Evolutionary conservation across 2,329 filamentous ascomycete species (phyloP).

Genomic region (Aspergillus luchuensis): DNA sequence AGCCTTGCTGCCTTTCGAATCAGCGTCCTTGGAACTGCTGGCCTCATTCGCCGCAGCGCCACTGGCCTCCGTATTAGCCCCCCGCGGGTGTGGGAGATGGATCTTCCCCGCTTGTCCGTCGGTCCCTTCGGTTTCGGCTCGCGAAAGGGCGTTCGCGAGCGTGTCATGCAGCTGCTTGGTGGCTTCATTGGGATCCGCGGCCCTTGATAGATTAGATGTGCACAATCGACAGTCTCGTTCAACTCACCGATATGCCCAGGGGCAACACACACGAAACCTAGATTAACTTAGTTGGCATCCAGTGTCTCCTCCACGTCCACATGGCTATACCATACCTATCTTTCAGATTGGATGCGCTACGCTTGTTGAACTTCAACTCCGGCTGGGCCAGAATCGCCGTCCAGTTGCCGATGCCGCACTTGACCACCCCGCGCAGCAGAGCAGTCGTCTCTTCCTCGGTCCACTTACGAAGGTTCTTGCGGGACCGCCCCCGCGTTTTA

Average conservation of each 20-base stretch:
- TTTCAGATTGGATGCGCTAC: conserved; percentile 65
- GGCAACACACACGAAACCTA: conserved; percentile 58
- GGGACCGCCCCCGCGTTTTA: conserved; percentile 42
- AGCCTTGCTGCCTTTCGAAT: conserved; percentile 14
- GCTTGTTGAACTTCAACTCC: conserved; percentile 59
- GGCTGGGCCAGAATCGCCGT: conserved; percentile 61
- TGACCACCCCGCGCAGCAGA: conserved; percentile 60
- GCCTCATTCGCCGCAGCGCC: conserved; percentile 21
- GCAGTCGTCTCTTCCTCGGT: conserved; percentile 63
- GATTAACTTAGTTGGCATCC: conserved; percentile 7
- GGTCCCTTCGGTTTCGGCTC: conserved; percentile 32
- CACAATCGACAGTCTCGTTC: not conserved
- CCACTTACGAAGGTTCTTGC: conserved; percentile 58
- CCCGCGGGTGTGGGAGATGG: conserved; percentile 27
- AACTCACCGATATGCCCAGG: conserved; percentile 47
- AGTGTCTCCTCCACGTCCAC: not conserved
- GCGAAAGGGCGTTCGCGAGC: conserved; percentile 36
- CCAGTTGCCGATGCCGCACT: conserved; percentile 66
- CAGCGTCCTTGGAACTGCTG: conserved; percentile 21
- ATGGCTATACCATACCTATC: conserved; percentile 49
- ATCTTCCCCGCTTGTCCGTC: conserved; percentile 27
- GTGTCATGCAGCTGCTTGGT: conserved; percentile 40
- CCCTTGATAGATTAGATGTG: conserved; percentile 19
- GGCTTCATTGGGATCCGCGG: conserved; percentile 41
- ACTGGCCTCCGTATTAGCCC: conserved; percentile 13